Percentiles rank a stretch among this genome's conserved stretches.
phyloP scores from a whole-genome alignment of 2,329 filamentous ascomycete species.

The Teratosphaeria nubilosa region DNA sequence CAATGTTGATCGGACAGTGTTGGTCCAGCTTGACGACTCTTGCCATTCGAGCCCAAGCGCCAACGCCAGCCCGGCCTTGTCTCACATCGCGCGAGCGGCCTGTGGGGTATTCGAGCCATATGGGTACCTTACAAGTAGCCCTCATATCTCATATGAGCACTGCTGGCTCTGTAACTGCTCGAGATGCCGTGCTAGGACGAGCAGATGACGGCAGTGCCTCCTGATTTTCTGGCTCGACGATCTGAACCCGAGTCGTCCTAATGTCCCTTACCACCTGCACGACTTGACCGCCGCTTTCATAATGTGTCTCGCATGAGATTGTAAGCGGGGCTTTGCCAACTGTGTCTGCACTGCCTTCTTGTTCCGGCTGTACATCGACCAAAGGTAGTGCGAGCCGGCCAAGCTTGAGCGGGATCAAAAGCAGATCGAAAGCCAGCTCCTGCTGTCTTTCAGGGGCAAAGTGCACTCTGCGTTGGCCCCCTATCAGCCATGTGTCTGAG shows the following conservation, averaged over 20 bases:
- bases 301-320: conserved; percentile 65
- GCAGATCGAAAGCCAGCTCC: conserved; percentile 49
- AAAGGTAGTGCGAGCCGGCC: conserved; percentile 69
- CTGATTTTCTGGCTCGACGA: neutral
- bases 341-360: conserved; percentile 13
- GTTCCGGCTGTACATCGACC: conserved; percentile 62
- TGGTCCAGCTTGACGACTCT: neutral
- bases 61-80: neutral
- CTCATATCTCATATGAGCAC: neutral
- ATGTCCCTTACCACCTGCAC: conserved; percentile 47
- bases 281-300: conserved; percentile 65
- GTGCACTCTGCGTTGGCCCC: conserved; percentile 68
- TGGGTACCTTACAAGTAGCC: neutral
- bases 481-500: conserved; percentile 72
- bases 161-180: neutral
- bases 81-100: neutral
- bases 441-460: conserved; percentile 45
- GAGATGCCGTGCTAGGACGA: neutral
- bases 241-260: neutral
- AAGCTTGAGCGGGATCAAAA: conserved; percentile 69
- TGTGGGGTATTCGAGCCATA: neutral
- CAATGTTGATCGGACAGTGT: neutral
- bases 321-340: conserved; percentile 11
- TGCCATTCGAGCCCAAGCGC: neutral
- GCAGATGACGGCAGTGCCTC: neutral